phyloP scores from a whole-genome alignment of 1,284 basidiomycete genomes.

The Boletus smithii region DNA sequence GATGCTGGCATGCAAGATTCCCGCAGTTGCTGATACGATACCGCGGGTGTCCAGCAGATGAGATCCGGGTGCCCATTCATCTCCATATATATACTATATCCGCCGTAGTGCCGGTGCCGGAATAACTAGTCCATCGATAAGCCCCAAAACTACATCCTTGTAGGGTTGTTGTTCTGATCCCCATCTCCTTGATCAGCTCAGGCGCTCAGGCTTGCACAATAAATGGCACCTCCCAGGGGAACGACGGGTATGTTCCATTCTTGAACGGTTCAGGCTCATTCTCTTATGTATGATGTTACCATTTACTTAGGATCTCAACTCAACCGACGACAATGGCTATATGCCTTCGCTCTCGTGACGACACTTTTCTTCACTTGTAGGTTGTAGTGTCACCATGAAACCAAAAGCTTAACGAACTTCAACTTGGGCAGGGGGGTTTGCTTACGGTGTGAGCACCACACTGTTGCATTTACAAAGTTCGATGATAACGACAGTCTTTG shows the following conservation, averaged over 20 bases:
- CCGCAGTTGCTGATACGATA: background rate
- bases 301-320: constrained; percentile 44
- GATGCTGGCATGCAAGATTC: background rate
- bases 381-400: constrained; percentile 23
- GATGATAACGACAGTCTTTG: background rate
- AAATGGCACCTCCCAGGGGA: constrained; percentile 34
- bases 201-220: background rate
- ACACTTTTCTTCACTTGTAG: constrained; percentile 79
- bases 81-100: constrained; percentile 4
- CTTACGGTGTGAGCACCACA: constrained; percentile 56
- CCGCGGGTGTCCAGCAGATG: constrained; percentile 1
- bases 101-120: constrained; percentile 5
- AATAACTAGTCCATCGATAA: constrained; percentile 18
- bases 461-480: background rate
- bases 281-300: background rate
- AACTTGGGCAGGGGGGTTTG: constrained; percentile 55
- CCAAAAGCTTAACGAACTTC: background rate
- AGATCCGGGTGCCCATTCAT: background rate
- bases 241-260: constrained; percentile 36
- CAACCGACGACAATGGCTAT: constrained; percentile 45
- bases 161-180: background rate
- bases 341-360: constrained; percentile 70
- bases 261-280: background rate
- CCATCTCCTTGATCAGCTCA: constrained; percentile 4
- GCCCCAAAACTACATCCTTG: background rate